phyloP scores from a whole-genome alignment of 2,329 filamentous ascomycete genomes.

The Aspergillaceae sp. region DNA sequence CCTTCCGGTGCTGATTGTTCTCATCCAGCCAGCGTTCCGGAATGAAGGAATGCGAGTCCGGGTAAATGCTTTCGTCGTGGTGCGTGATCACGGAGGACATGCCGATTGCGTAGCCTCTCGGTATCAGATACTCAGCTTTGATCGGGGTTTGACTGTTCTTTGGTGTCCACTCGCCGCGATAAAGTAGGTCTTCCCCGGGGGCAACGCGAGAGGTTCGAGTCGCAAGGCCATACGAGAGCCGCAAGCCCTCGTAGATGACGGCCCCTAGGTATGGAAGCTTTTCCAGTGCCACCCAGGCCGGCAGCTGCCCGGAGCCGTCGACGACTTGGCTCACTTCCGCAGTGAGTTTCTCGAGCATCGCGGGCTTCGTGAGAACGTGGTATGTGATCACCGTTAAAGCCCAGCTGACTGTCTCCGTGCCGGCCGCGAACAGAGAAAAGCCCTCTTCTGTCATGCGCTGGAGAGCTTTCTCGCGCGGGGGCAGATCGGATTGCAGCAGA shows the following conservation, averaged over 20 bases:
- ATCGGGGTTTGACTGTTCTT: too few relatives aligned
- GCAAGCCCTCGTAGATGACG: too few relatives aligned
- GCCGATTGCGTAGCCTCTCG: too few relatives aligned
- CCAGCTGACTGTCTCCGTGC: conserved; percentile 31
- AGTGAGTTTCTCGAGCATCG: conserved; percentile 14
- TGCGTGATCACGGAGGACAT: too few relatives aligned
- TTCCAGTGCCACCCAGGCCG: conserved; percentile 27
- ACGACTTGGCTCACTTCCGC: conserved; percentile 21
- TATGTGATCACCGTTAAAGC: conserved; percentile 21
- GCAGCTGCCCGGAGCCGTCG: conserved; percentile 14
- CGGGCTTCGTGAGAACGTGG: conserved; percentile 14
- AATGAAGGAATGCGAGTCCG: too few relatives aligned
- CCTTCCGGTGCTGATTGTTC: too few relatives aligned
- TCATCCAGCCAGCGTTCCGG: neutral
- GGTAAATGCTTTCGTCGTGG: too few relatives aligned
- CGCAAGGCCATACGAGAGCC: too few relatives aligned
- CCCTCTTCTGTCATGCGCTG: conserved; percentile 33
- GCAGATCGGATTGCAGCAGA: conserved; percentile 9
- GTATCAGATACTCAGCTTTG: too few relatives aligned
- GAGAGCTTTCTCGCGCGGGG: conserved; percentile 9
- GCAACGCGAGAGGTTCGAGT: too few relatives aligned
- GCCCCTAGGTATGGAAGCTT: conserved; percentile 31
- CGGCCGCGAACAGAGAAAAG: conserved; percentile 29
- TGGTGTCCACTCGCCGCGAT: too few relatives aligned
- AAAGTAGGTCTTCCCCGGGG: too few relatives aligned